Percentiles rank a stretch among this genome's conserved stretches.
Evolutionary conservation across 1,139 yeast genomes (phyloP).

Genomic region (Suhomyces kunorum): DNA sequence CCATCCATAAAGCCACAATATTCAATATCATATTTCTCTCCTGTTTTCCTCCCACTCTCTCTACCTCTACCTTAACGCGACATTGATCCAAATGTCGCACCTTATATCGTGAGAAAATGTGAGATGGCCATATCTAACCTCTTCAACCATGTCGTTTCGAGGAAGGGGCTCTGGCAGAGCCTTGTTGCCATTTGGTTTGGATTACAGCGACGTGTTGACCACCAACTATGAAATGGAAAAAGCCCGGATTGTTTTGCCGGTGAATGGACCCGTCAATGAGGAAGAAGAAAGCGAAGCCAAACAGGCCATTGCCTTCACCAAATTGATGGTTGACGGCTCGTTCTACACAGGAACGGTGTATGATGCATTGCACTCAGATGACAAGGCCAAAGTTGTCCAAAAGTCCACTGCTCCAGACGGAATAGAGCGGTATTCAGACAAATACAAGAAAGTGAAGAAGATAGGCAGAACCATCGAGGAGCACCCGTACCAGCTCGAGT

Average conservation of each 20-base stretch:
- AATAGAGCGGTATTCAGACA: constrained; percentile 72
- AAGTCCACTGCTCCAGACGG: constrained; percentile 46
- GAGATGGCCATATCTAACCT: constrained; percentile 3
- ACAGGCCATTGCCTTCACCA: constrained; percentile 61
- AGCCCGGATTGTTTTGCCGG: constrained; percentile 56
- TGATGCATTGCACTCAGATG: constrained; percentile 20
- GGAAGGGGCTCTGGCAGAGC: constrained; percentile 26
- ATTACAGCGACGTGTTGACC: constrained; percentile 56
- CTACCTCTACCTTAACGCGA: background rate
- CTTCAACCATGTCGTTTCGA: constrained; percentile 20
- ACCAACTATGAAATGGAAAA: constrained; percentile 35
- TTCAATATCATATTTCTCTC: no score
- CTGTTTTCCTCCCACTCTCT: background rate
- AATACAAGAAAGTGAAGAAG: constrained; percentile 68
- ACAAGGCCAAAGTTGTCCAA: constrained; percentile 11
- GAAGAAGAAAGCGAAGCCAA: constrained; percentile 63
- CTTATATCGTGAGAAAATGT: constrained; percentile 1
- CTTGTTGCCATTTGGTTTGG: constrained; percentile 67
- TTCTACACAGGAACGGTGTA: constrained; percentile 64
- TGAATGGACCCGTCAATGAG: constrained; percentile 60
- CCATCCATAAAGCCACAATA: no score
- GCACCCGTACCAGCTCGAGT: constrained; percentile 71
- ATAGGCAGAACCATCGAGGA: constrained; percentile 80
- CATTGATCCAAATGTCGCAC: background rate
- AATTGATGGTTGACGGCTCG: constrained; percentile 69